Evolutionary conservation across 164 flowering plant genomes (phyloP), one percentile per base, ranked within the genome.

Genomic region (Cinnamomum micranthum): DNA sequence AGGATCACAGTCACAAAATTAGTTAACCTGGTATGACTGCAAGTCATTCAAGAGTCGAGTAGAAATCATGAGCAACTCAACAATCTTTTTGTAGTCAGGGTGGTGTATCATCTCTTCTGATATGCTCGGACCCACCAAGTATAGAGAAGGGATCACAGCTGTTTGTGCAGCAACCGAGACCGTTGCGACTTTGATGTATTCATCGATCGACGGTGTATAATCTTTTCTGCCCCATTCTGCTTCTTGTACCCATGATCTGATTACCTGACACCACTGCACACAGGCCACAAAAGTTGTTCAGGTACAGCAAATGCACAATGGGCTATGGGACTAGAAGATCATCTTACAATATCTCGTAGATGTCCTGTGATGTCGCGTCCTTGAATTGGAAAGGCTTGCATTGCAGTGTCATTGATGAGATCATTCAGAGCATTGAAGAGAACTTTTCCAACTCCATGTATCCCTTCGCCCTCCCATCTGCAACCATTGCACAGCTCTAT

Each of bases 41-140:
- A 27, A 15, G n/a, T 84, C 86, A 35, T 84, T 84, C 71, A 80
- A 66, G n/a, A 87, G 75, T 20, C 90, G 86, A 65, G 81, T 0
- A 0, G 80, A 58, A 23, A 70, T 4, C 90, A 84, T 87, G 63
- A 86, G 77, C 64, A 81, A 41, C 31, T 76, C 78, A 17, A 85
- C 83, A 7, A 84, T 25, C 15, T 62, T 72, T 19, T 76, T 71
- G 41, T 85, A 58, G 12, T 71, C 41, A 11, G 33, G 13, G 50
- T 71, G 73, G 63, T 55, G 31, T 13, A 51, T 24, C 65, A 71
- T 10, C 13, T 71, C 73, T 25, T 71, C 24, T 51, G 73, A 23
- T 52, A 71, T 13, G 20, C 7, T 28, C 7, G 65, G 73, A 23
- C 73, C 73, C 2, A 71, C 73, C 64, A 71, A 51, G 50, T 71